Percentiles rank a stretch among this genome's conserved stretches.
These are phyloP conservation scores for Polyplosphaeria fusca DNA, from an alignment of 495 filamentous ascomycete species.

Conservation along the genomic window DNA sequence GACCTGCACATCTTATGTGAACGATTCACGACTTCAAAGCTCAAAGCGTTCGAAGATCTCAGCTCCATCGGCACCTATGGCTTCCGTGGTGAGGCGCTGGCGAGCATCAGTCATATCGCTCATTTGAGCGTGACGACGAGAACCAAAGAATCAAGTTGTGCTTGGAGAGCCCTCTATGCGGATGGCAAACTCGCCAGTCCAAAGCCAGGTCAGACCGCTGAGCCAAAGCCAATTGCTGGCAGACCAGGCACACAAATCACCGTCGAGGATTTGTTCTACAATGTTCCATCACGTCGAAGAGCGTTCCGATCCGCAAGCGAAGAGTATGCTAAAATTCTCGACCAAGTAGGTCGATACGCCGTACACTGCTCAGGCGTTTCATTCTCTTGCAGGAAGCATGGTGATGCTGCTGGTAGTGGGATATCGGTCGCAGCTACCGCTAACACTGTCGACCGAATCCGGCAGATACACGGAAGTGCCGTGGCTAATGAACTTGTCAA, in stretches of 20 bases:
- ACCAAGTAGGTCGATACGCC: conserved; percentile 89
- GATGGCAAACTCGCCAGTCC: conserved; percentile 78
- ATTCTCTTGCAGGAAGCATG: conserved; percentile 96
- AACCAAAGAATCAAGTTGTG: conserved; percentile 82
- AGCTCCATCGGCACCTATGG: conserved; percentile 91
- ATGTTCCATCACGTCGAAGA: conserved; percentile 79
- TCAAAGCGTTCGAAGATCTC: conserved; percentile 93
- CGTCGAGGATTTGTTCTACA: conserved; percentile 97
- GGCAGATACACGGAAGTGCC: conserved; percentile 80
- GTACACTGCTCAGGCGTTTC: conserved; percentile 90
- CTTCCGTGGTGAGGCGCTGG: conserved; percentile 93
- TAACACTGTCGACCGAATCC: conserved; percentile 73
- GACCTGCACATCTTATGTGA: conserved; percentile 94
- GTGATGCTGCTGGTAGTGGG: conserved; percentile 69
- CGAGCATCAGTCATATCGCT: conserved; percentile 98
- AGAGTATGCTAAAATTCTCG: conserved; percentile 97
- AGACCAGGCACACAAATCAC: conserved; percentile 95
- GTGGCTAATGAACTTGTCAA: conserved; percentile 88
- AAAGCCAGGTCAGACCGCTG: conserved; percentile 87
- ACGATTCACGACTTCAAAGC: conserved; percentile 93
- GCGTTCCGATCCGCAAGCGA: conserved; percentile 91
- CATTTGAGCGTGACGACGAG: conserved; percentile 94
- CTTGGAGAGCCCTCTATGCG: conserved; percentile 83
- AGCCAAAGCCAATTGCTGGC: conserved; percentile 85
- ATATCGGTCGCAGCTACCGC: conserved; percentile 73